Evolutionary conservation across 768 basidiomycete genomes (phyloP), one percentile per base, ranked within the genome.

Genomic region (Agaricus sinodeliciosus): DNA sequence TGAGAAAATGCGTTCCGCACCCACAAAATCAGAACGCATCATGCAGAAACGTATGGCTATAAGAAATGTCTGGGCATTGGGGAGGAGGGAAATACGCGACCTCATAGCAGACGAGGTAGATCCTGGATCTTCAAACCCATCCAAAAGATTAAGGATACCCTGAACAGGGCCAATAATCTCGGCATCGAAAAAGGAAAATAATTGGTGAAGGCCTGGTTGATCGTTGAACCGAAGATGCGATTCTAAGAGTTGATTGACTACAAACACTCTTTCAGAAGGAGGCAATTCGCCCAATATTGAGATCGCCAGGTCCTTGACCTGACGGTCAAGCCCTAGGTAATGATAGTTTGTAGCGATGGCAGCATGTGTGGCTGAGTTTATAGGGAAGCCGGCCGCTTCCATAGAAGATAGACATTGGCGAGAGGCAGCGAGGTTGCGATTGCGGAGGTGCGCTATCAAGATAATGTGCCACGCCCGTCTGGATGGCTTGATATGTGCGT

Each of bases 181-280:
- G 44, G 55, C 56, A 43, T 72, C 61, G 72, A 85, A 82, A 44
- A 75, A 60, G 11, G 74, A 71, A 22, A 87, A 64, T 22, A 84
- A 64, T 48, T 69, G 70, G 18, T 74, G 57, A 4, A 78, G 76
- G 19, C 71, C 72, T 36, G 63, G 40, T 48, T 80, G 53, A 66
- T 90, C 80, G 59, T 70, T 65, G 27, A 69, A 63, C 60, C 84
- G 82, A 37, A 91, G 62, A 42, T 77, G 72, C 37, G 82, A 72
- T 56, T 79, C 79, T 41, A 89, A 72, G n/a, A 90, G 68, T 55
- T 75, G 75, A 72, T 91, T 91, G 63, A 90, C 62, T n/a, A 82
- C 73, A 26, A 66, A 64, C n/a, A 81, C 78, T 37, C 78, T 74
- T 1, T 68, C 66, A 3, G 57, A 64, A 12, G 58, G 59, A 55